Evolutionary conservation across 257 asterid species (phyloP).

Genomic region (Nicotiana paniculata): DNA sequence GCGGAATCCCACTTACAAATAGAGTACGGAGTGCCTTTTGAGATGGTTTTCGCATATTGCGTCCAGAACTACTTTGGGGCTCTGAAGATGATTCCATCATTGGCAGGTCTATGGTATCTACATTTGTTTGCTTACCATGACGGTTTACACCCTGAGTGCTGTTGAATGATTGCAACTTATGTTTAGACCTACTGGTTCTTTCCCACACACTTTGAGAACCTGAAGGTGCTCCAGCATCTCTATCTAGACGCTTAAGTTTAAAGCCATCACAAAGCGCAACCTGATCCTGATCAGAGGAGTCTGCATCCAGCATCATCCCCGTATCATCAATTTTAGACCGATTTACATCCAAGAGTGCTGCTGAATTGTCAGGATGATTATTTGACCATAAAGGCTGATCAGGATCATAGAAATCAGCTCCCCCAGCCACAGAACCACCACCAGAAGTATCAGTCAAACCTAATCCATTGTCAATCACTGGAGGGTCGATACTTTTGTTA

Average conservation of each 20-base stretch:
- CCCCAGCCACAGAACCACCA: conserved; percentile 50
- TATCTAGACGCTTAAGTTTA: conserved; percentile 31
- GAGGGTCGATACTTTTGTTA: conserved; percentile 45
- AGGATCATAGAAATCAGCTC: conserved; percentile 88
- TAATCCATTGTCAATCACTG: conserved; percentile 42
- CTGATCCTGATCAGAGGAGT: conserved; percentile 32
- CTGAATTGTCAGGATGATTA: conserved; percentile 54
- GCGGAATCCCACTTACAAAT: conserved; percentile 76
- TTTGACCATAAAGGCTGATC: conserved; percentile 93
- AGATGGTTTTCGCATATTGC: conserved; percentile 47
- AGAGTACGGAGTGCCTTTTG: conserved; percentile 77
- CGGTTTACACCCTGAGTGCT: conserved; percentile 27
- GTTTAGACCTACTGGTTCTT: conserved; percentile 47
- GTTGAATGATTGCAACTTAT: conserved; percentile 29
- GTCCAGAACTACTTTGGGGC: conserved; percentile 42
- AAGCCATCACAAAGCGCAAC: conserved; percentile 43
- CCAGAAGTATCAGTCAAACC: conserved; percentile 42
- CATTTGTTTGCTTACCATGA: conserved; percentile 36
- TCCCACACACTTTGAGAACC: conserved; percentile 79
- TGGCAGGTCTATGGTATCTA: conserved; percentile 34
- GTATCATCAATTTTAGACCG: conserved; percentile 43
- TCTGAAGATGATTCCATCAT: conserved; percentile 42
- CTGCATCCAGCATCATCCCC: conserved; percentile 35
- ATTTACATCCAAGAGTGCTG: conserved; percentile 38
- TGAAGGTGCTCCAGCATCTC: conserved; percentile 32